Base-by-base conservation (phyloP, 345 rosid species). In the Citrus medica region DNA sequence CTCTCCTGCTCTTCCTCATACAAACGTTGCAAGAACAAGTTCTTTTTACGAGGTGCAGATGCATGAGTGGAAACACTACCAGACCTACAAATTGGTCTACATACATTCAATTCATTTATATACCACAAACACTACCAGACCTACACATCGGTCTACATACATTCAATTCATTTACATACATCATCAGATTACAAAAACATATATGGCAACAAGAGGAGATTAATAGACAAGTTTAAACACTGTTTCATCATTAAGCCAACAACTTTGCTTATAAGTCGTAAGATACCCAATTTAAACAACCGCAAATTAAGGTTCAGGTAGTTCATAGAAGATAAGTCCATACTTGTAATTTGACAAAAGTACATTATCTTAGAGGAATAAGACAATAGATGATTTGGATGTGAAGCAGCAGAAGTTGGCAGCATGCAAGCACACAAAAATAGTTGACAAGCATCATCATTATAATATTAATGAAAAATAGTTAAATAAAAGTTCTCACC, bases 11-110 rank as follows among this genome's bases (percentile, higher is more conserved):
- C 94, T 79, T 91, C 95, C 70, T 90, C 92, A 38, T 84, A 83
- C 87, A 95, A 81, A 84, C 91, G 94, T 84, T 89, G 88, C 82
- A 91, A 86, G 88, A 95, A 95, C 69, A 94, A 75, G 78, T 95
- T 95, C 85, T 84, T 93, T 86, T 87, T 69, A 32, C 53, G 85
- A 69, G 88, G 89, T 82, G 87, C 94, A 59, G 90, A 87, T 68
- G 82, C 80, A 58, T 84, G 86, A 77, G 94, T 85, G 25, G 92
- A 88, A 82, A 90, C 87, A 78, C 76, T 81, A 76, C 97, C 98
- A 56, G 69, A 67, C 99, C 98, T 95, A 88, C 80, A 83, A 33
- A 80, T 64, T 53, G 71, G 65, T 74, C 74, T 70, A 82, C 35
- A 82, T 48, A 80, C 4, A 71, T 30, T 84, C 55, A 81, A 81